Conservation (phyloP, 1,139 yeast species). For the Pichia cactophila region DNA sequence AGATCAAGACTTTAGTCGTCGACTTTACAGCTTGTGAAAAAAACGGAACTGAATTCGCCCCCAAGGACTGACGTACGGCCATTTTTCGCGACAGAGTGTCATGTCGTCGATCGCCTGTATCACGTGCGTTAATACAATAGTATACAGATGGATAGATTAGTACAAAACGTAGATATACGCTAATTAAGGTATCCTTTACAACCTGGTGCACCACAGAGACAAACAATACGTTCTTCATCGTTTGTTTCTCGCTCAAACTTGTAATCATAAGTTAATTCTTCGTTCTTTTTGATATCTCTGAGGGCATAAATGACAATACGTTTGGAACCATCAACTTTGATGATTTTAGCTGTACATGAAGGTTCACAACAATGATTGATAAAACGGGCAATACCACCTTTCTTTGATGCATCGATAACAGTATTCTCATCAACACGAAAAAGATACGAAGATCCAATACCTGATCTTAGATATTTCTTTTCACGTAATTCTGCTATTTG, state of each 20-base stretch:
- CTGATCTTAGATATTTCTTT: slow-evolving; percentile 75
- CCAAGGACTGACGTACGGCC: not conserved
- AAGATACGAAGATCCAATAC: slow-evolving; percentile 90
- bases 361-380: slow-evolving; percentile 97
- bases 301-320: slow-evolving; percentile 93
- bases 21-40: not conserved
- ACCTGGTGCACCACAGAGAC: slow-evolving; percentile 90
- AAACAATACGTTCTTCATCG: slow-evolving; percentile 82
- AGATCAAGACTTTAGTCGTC: too few species aligned
- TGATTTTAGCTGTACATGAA: slow-evolving; percentile 93
- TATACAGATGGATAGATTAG: not conserved
- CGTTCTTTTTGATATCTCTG: slow-evolving; percentile 81
- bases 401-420: slow-evolving; percentile 94
- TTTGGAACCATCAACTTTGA: slow-evolving; percentile 88
- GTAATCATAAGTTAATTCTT: slow-evolving; percentile 91
- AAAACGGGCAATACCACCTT: slow-evolving; percentile 93
- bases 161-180: slow-evolving; percentile 1
- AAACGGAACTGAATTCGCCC: not conserved
- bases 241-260: slow-evolving; percentile 89
- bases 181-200: slow-evolving; percentile 89
- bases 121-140: not conserved
- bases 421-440: slow-evolving; percentile 91
- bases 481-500: slow-evolving; percentile 94
- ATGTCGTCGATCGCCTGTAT: not conserved
- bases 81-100: not conserved